Base-by-base conservation (phyloP, 139 green algal species). In the Auxenochlorella pyrenoidosa region DNA sequence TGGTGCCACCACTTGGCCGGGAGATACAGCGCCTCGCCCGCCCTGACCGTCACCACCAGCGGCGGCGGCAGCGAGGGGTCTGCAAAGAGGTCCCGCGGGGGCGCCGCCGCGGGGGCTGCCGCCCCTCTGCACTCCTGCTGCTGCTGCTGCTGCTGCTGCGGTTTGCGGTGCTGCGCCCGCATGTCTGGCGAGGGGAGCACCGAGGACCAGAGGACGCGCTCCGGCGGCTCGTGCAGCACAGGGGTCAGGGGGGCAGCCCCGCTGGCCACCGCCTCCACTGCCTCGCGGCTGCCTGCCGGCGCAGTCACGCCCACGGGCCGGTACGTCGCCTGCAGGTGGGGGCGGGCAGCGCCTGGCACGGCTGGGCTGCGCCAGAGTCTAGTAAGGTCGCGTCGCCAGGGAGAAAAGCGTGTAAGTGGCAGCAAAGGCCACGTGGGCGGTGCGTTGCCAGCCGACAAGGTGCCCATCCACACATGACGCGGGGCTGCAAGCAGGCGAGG, bases 11-110 rank as follows among this genome's bases (percentile, higher is more conserved):
- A 97, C 30, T 94, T 76, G 26, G 91, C 87, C 0, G 95, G 95
- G 76, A 98, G 92, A 87, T 96, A 98, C 66, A 97, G 82, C 82
- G 95, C 38, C 63, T 98, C 95, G 0, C 95, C 95, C 38, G 90
- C 82, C 24, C 75, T 71, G 13, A 96, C 86, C 19, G 81, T 90
- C 28, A 93, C 92, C 6, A 84, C 40, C 24, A 96, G 51, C 16
- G 92, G 91, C 59, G 83, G 36, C 10, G 92, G 91, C 80, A 94
- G 77, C 30, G 41, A 75, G 16, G 85, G 72, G 71, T 94, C 90
- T 44, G 87, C 80, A 71, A 88, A 94, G 8, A 92, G 86, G 28
- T 84, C 73, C 10, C 19, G 22, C 34, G 2, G 34, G 0, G 34
- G 12, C 32, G 30, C 78, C 43, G 32, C 78, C 15, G 51, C 28